A percentile compares a stretch with the other conserved stretches of the same genome.
These are phyloP conservation scores for Taxillus chinensis DNA, from an alignment of 164 flowering plant genomes.

Conservation along the genomic window DNA sequence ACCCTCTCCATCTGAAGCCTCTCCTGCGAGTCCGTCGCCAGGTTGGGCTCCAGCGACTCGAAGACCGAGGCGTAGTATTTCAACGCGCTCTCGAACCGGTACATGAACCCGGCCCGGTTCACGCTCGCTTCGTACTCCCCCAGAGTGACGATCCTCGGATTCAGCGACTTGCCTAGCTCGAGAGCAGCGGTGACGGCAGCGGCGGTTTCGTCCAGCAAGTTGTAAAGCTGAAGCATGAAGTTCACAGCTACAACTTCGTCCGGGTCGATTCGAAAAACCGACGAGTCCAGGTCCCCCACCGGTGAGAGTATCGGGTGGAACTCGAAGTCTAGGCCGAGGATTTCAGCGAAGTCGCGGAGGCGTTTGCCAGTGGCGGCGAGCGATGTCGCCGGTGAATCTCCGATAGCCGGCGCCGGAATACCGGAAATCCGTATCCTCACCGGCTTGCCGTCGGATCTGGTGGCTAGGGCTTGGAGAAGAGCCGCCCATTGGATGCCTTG, in stretches of 20 bases:
- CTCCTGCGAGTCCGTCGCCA: slow-evolving; percentile 51
- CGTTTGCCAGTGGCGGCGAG: slow-evolving; percentile 66
- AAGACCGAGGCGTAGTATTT: slow-evolving; percentile 65
- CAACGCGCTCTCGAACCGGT: slow-evolving; percentile 58
- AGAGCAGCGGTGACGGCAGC: slow-evolving; percentile 41
- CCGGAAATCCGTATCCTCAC: slow-evolving; percentile 58
- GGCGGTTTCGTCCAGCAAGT: slow-evolving; percentile 48
- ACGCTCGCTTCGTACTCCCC: slow-evolving; percentile 76
- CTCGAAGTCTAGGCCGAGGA: slow-evolving; percentile 64
- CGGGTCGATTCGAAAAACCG: slow-evolving; percentile 48
- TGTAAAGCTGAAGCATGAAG: slow-evolving; percentile 83
- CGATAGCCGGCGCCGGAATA: slow-evolving; percentile 62
- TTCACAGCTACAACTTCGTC: slow-evolving; percentile 72
- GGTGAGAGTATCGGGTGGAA: slow-evolving; percentile 64
- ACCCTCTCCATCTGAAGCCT: slow-evolving; percentile 50
- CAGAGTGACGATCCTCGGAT: slow-evolving; percentile 61
- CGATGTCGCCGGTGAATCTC: slow-evolving; percentile 36
- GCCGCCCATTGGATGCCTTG: slow-evolving; percentile 96
- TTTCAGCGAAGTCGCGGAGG: slow-evolving; percentile 60
- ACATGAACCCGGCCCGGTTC: slow-evolving; percentile 42
- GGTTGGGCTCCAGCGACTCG: slow-evolving; percentile 75
- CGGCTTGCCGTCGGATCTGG: slow-evolving; percentile 65
- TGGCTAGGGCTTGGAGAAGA: slow-evolving; percentile 75
- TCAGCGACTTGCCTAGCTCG: slow-evolving; percentile 51
- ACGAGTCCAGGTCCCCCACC: slow-evolving; percentile 37